Conservation (phyloP, 2,329 filamentous ascomycete genomes). For the Fusarium avenaceum region DNA sequence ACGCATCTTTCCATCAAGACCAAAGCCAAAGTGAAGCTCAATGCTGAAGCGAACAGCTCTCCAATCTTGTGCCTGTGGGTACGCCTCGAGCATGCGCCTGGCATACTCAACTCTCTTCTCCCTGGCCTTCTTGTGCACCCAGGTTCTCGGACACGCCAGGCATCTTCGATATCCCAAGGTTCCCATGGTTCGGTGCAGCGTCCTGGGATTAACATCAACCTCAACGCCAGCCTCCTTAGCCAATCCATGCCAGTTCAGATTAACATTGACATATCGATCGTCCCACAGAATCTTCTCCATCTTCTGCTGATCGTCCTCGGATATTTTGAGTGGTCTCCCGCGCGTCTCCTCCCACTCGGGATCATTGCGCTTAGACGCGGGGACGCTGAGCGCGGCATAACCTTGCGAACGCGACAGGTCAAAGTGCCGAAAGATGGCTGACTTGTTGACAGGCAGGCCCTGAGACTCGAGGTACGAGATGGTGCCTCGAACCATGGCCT, state of each 20-base stretch:
- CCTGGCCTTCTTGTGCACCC: slow-evolving; percentile 51
- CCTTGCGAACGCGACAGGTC: slow-evolving; percentile 56
- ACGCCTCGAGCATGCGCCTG: slow-evolving; percentile 51
- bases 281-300: slow-evolving; percentile 58
- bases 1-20: slow-evolving; percentile 55
- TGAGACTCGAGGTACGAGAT: slow-evolving; percentile 58
- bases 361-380: slow-evolving; percentile 53
- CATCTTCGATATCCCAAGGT: slow-evolving; percentile 55
- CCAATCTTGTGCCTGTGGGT: slow-evolving; percentile 53
- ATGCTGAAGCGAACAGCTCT: slow-evolving; percentile 53
- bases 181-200: slow-evolving; percentile 56
- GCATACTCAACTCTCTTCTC: slow-evolving; percentile 55
- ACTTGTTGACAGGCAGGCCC: slow-evolving; percentile 57
- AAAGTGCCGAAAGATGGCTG: slow-evolving; percentile 58
- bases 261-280: slow-evolving; percentile 50
- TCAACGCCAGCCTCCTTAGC: slow-evolving; percentile 53
- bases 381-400: slow-evolving; percentile 54
- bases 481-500: slow-evolving; percentile 57
- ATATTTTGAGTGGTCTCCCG: slow-evolving; percentile 54
- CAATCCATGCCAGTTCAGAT: slow-evolving; percentile 53
- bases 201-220: slow-evolving; percentile 53
- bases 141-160: slow-evolving; percentile 49
- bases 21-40: slow-evolving; percentile 57
- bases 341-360: slow-evolving; percentile 58
- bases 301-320: slow-evolving; percentile 53